Conservation (phyloP, 129 eudicot species). For the Centrapalus pauciflorus region DNA sequence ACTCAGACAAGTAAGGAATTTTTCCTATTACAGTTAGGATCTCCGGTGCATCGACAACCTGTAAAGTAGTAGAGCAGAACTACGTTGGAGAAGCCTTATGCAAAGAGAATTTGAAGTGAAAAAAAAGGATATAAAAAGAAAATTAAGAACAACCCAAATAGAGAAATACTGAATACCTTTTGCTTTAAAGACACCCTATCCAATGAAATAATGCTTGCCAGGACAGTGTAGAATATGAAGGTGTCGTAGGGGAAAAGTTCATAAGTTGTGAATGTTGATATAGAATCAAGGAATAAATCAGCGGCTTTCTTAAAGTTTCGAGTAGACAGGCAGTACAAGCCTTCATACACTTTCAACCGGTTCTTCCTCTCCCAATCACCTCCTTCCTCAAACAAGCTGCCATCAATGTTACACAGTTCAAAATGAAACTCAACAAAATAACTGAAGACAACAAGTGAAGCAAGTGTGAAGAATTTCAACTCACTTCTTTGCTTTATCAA, state of each 20-base stretch:
- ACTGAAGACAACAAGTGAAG: neutral
- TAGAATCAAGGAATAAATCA: constrained; percentile 68
- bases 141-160: neutral
- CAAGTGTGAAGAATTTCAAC: neutral
- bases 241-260: constrained; percentile 79
- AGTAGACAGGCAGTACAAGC: constrained; percentile 72
- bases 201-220: constrained; percentile 62
- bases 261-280: constrained; percentile 79
- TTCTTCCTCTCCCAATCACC: constrained; percentile 83
- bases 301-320: constrained; percentile 74
- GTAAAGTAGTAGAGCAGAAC: neutral
- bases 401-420: neutral
- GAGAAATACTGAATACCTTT: constrained; percentile 39
- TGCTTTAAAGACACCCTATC: constrained; percentile 70
- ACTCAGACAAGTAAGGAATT: constrained; percentile 46
- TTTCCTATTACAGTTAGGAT: constrained; percentile 57
- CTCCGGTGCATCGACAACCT: constrained; percentile 71
- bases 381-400: constrained; percentile 77
- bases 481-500: constrained; percentile 79
- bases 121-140: neutral
- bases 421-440: neutral
- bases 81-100: too few relatives aligned
- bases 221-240: constrained; percentile 69
- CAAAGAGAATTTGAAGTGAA: neutral
- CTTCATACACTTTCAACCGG: constrained; percentile 72